phyloP scores from a whole-genome alignment of 1,284 basidiomycete genomes.

The Mycosarcoma maydis region DNA sequence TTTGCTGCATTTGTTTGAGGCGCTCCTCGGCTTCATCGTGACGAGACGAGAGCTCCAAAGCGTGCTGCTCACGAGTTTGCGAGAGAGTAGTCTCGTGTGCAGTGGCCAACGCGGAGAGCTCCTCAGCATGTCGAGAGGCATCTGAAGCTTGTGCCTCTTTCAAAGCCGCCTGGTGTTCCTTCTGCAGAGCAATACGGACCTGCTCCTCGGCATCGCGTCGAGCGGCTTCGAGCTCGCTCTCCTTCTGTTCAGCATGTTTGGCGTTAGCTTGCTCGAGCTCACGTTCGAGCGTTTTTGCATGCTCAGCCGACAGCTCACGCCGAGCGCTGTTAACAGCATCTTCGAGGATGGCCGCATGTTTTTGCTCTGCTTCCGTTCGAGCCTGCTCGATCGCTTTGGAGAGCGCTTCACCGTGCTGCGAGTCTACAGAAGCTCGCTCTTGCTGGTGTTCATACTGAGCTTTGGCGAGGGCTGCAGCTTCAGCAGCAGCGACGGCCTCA shows the following conservation, averaged over 20 bases:
- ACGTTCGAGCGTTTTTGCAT: slow-evolving; percentile 27
- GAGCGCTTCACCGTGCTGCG: slow-evolving; percentile 19
- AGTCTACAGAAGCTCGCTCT: slow-evolving; percentile 9
- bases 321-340: slow-evolving; percentile 30
- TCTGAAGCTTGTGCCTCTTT: slow-evolving; percentile 16
- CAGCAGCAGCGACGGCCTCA: slow-evolving; percentile 49
- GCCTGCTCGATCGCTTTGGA: slow-evolving; percentile 20
- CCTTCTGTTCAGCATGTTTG: slow-evolving; percentile 30
- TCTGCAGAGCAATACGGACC: slow-evolving; percentile 17
- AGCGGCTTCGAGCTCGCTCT: slow-evolving; percentile 21
- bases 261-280: slow-evolving; percentile 22
- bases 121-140: slow-evolving; percentile 23
- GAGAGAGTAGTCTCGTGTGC: slow-evolving; percentile 33
- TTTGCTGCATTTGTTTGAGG: slow-evolving; percentile 31
- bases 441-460: slow-evolving; percentile 9
- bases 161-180: slow-evolving; percentile 25
- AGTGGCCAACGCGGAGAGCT: slow-evolving; percentile 20
- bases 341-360: slow-evolving; percentile 37
- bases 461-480: slow-evolving; percentile 33
- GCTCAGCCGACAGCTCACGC: slow-evolving; percentile 33
- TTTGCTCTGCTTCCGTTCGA: slow-evolving; percentile 25
- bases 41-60: slow-evolving; percentile 27
- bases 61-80: slow-evolving; percentile 16
- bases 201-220: slow-evolving; percentile 30
- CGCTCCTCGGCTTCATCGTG: slow-evolving; percentile 26